Evolutionary conservation across 1,139 yeast species (phyloP).

Genomic region (Diutina pseudorugosa): DNA sequence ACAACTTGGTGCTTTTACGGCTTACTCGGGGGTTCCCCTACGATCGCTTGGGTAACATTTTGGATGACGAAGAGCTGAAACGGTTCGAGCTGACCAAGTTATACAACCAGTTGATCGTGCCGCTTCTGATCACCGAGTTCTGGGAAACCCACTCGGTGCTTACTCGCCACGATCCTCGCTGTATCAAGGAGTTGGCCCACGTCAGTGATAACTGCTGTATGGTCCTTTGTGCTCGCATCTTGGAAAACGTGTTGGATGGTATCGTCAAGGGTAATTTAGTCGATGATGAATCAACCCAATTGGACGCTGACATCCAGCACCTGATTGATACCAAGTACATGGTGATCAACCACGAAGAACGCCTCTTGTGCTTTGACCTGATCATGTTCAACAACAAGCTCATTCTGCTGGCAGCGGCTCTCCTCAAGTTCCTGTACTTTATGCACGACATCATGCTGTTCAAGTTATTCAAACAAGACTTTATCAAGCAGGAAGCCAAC

Average conservation of each 20-base stretch:
- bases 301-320: constrained; percentile 1
- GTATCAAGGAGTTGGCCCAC: not conserved
- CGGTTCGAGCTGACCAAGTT: not conserved
- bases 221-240: not conserved
- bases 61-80: not conserved
- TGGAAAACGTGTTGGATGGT: not conserved
- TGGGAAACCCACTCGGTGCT: not conserved
- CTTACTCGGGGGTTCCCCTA: constrained; percentile 30
- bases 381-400: not conserved
- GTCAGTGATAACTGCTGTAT: not conserved
- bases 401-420: not conserved
- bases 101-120: not conserved
- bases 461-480: not conserved
- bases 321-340: not conserved
- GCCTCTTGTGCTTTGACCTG: constrained; percentile 1
- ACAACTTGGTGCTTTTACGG: constrained; percentile 18
- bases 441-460: not conserved
- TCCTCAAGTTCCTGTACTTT: constrained; percentile 1
- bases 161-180: not conserved
- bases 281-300: not conserved
- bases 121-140: not conserved
- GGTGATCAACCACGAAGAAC: constrained; percentile 1
- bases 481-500: not conserved
- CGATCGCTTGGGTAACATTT: constrained; percentile 8
- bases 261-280: not conserved